phyloP scores from a whole-genome alignment of 345 rosid species.

The Boechera divaricarpa region DNA sequence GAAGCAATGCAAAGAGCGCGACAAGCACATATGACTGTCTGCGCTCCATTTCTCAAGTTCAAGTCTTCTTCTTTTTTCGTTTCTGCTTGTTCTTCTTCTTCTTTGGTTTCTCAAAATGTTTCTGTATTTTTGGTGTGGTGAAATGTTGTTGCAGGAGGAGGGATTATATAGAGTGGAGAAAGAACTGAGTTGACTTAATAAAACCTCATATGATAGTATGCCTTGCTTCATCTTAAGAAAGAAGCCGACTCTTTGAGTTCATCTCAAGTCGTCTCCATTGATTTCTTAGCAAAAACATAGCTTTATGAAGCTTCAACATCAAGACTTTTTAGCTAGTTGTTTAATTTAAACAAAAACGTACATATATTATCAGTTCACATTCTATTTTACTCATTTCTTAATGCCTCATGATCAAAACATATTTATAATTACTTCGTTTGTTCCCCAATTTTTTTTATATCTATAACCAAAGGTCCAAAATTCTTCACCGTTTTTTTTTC shows the following conservation, averaged over 20 bases:
- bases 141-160: conserved; percentile 18
- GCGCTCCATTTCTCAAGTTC: conserved; percentile 40
- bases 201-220: conserved; percentile 34
- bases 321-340: neutral
- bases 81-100: conserved; percentile 22
- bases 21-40: conserved; percentile 45
- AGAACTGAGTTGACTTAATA: conserved; percentile 34
- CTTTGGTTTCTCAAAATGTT: conserved; percentile 31
- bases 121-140: conserved; percentile 36
- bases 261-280: conserved; percentile 36
- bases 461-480: neutral
- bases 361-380: conserved; percentile 4
- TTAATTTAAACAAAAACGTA: conserved; percentile 7
- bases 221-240: conserved; percentile 43
- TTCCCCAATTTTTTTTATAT: neutral
- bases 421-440: neutral
- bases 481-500: neutral
- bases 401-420: conserved; percentile 1
- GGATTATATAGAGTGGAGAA: conserved; percentile 37
- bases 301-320: conserved; percentile 32
- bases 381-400: neutral
- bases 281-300: neutral
- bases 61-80: conserved; percentile 27
- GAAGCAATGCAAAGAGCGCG: conserved; percentile 48
- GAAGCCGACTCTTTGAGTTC: conserved; percentile 45